These are phyloP conservation scores for Penicillium oxalicum DNA, from an alignment of 2,329 filamentous ascomycete species.

Conservation along the genomic window DNA sequence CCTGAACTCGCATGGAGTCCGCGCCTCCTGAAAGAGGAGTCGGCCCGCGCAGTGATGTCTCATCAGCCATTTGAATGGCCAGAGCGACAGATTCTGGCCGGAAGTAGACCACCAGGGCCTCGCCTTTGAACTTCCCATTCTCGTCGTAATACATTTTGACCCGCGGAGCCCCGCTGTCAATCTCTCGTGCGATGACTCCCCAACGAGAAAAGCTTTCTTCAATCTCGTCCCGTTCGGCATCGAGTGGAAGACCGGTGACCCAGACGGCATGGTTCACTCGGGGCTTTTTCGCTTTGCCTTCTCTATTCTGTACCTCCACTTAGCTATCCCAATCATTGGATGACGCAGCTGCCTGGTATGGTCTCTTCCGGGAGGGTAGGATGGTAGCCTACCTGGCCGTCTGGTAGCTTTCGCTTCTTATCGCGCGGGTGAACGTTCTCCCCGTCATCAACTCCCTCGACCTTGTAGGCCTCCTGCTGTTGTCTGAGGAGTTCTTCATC, in stretches of 20 bases:
- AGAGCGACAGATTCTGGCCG: slow-evolving; percentile 83
- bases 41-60: slow-evolving; percentile 65
- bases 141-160: slow-evolving; percentile 90
- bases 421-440: slow-evolving; percentile 41
- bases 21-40: slow-evolving; percentile 35
- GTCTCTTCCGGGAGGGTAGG: not conserved
- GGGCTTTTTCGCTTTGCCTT: slow-evolving; percentile 38
- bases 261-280: slow-evolving; percentile 83
- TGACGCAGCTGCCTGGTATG: not conserved
- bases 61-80: slow-evolving; percentile 49
- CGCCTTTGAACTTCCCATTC: slow-evolving; percentile 81
- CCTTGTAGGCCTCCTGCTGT: slow-evolving; percentile 57
- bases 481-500: slow-evolving; percentile 56
- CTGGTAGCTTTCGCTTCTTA: slow-evolving; percentile 50
- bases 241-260: slow-evolving; percentile 76
- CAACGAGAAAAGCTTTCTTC: slow-evolving; percentile 79
- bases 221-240: slow-evolving; percentile 75
- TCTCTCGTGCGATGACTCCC: slow-evolving; percentile 89
- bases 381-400: slow-evolving; percentile 42
- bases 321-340: too few species aligned
- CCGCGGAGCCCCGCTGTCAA: slow-evolving; percentile 77
- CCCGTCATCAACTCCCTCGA: slow-evolving; percentile 54
- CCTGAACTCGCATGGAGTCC: slow-evolving; percentile 72
- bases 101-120: slow-evolving; percentile 90
- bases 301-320: slow-evolving; percentile 18